Base-by-base conservation (phyloP, 768 basidiomycete genomes). In the Suillus occidentalis region DNA sequence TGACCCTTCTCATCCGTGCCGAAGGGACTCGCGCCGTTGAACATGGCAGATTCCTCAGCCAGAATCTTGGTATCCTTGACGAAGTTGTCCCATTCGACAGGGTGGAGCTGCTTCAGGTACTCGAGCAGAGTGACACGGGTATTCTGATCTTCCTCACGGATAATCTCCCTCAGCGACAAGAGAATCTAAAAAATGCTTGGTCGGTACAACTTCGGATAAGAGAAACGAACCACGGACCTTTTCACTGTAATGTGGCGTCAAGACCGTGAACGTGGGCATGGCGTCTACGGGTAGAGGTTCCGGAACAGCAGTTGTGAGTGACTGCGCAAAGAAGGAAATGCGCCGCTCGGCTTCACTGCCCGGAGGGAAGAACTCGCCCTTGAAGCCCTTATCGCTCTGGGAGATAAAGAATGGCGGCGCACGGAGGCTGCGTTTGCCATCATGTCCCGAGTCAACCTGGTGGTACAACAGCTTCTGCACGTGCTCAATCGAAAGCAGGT, bases 241-340 rank as follows among this genome's bases (percentile, higher is more conserved):
- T 78, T 99, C 97, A 66, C 91, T 97, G 77, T 99, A 99, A 78
- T 99, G 97, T 16, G 97, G 97, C 0, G 95, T 97, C 62, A 99
- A 81, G 28, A 99, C 96, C 53, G 97, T 99, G 83, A 99, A 99
- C 0, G 97, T 98, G 2, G 97, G 97, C 97, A 99, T 99, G n/a
- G 95, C 93, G 76, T 99, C 96, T 50, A 99, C 94, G 16, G 96
- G 95, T 40, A 99, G 79, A 9, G 97, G 91, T 69, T 94, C 90
- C 22, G 97, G 97, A 60, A 99, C 88, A 57, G 89, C 84, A n/a
- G 95, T 97, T 7, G 97, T 99, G 70, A 99, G 83, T 6, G 94
- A 97, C 78, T 98, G 97, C 34, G 97, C 95, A 75, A 99, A 99
- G 88, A 99, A 99, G 22, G 96, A 98, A 71, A 99, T 98, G 60